phyloP scores from a whole-genome alignment of 2,329 filamentous ascomycete species.

The Claviceps africana region DNA sequence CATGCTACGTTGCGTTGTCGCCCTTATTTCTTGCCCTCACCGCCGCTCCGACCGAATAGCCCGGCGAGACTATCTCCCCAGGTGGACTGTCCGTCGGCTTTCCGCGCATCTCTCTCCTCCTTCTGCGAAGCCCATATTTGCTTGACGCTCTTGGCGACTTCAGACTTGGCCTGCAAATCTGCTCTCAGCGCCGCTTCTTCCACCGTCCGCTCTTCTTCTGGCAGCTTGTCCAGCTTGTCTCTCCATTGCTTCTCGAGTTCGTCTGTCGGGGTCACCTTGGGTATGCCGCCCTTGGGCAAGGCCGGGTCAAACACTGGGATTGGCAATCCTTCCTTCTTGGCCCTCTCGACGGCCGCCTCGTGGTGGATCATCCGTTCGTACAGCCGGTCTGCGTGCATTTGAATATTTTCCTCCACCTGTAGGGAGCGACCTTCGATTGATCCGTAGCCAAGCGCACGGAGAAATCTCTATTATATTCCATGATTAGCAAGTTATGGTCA shows the following conservation, averaged over 20 bases:
- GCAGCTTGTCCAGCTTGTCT: conserved; percentile 42
- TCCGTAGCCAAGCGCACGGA: conserved; percentile 82
- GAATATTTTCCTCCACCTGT: conserved; percentile 71
- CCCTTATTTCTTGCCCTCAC: conserved; percentile 4
- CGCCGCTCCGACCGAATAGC: conserved; percentile 17
- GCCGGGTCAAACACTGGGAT: conserved; percentile 46
- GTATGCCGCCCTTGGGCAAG: conserved; percentile 24
- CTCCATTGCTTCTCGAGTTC: conserved; percentile 38
- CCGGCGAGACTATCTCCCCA: conserved; percentile 17
- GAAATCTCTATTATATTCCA: conserved; percentile 43
- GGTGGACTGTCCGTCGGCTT: conserved; percentile 18
- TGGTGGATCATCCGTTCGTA: conserved; percentile 79
- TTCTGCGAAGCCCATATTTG: conserved; percentile 42
- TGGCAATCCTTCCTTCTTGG: conserved; percentile 45
- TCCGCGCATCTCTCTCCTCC: conserved; percentile 36
- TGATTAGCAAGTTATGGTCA: neutral
- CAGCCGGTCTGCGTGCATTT: conserved; percentile 87
- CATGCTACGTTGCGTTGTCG: neutral
- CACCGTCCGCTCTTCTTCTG: conserved; percentile 41
- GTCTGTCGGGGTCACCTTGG: conserved; percentile 19
- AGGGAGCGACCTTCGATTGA: conserved; percentile 48
- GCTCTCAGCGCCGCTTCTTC: conserved; percentile 52
- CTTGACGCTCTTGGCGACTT: conserved; percentile 43
- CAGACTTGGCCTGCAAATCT: conserved; percentile 45
- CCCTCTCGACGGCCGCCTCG: conserved; percentile 59